Evolutionary conservation across 495 filamentous ascomycete species (phyloP).

Genomic region (Clohesyomyces aquaticus): DNA sequence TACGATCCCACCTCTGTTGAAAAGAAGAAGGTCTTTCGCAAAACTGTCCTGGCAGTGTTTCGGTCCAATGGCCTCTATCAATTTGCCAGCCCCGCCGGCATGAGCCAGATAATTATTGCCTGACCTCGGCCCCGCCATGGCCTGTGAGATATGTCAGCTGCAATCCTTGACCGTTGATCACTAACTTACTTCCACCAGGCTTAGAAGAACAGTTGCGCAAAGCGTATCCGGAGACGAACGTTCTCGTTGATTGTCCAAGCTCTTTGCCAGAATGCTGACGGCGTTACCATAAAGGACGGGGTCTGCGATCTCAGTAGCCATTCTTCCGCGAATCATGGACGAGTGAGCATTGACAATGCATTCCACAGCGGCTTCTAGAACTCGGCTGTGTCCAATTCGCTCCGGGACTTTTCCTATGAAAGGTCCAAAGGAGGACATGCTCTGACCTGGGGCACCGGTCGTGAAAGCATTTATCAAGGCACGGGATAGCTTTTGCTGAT

Average conservation of each 20-base stretch:
- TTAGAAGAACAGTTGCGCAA: conserved; percentile 30
- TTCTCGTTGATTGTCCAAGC: conserved; percentile 19
- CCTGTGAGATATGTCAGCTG: conserved; percentile 18
- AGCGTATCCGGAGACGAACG: conserved; percentile 33
- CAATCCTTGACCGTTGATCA: neutral
- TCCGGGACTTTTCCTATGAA: conserved; percentile 30
- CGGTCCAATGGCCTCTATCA: conserved; percentile 30
- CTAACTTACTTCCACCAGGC: conserved; percentile 26
- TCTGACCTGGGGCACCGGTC: conserved; percentile 18
- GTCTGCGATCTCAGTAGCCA: conserved; percentile 23
- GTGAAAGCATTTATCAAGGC: conserved; percentile 28
- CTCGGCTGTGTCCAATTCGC: conserved; percentile 26
- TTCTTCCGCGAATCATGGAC: conserved; percentile 24
- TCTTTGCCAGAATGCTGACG: conserved; percentile 22
- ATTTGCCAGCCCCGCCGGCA: conserved; percentile 31
- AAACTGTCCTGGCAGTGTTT: conserved; percentile 24
- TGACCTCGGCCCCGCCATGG: conserved; percentile 27
- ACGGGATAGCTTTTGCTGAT: conserved; percentile 22
- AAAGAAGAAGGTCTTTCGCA: conserved; percentile 24
- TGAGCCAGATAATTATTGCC: conserved; percentile 31
- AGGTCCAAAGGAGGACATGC: conserved; percentile 28
- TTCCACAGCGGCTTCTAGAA: conserved; percentile 29
- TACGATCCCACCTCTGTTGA: conserved; percentile 31
- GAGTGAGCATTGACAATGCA: conserved; percentile 31
- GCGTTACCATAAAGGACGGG: conserved; percentile 27